Percentiles rank a stretch among this genome's conserved stretches.
Evolutionary conservation across 2,329 filamentous ascomycete species (phyloP).

Genomic region (Penicillium sumatraense): DNA sequence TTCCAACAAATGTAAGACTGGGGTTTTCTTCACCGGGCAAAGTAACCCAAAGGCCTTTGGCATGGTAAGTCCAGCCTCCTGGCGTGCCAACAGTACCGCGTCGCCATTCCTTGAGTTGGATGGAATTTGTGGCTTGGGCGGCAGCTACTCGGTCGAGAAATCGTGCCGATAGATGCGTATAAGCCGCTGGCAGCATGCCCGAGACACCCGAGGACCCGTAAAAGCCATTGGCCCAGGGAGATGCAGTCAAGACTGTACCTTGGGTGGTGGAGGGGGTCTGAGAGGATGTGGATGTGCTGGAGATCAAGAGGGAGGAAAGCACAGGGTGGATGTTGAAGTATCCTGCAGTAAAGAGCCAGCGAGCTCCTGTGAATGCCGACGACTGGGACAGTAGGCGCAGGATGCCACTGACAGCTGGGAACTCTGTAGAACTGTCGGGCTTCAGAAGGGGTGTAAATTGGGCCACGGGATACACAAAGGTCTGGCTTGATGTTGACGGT

Average conservation of each 20-base stretch:
- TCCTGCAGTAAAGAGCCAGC: conserved; percentile 95
- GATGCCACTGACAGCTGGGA: conserved; percentile 77
- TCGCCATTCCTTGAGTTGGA: conserved; percentile 86
- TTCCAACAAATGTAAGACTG: conserved; percentile 82
- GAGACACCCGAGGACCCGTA: conserved; percentile 86
- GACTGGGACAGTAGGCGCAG: conserved; percentile 69
- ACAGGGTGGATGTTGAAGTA: conserved; percentile 97
- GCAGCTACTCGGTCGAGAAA: conserved; percentile 71
- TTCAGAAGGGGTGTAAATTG: conserved; percentile 85
- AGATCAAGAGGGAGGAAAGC: conserved; percentile 78
- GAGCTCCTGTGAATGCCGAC: conserved; percentile 65
- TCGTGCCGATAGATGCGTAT: conserved; percentile 81
- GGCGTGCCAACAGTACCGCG: conserved; percentile 78
- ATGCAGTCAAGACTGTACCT: conserved; percentile 88
- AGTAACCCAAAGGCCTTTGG: conserved; percentile 92
- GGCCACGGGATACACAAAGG: conserved; percentile 81
- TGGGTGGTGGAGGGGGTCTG: conserved; percentile 43
- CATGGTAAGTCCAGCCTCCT: conserved; percentile 95
- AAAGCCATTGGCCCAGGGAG: conserved; percentile 93
- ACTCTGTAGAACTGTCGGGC: conserved; percentile 83
- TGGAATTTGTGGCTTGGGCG: conserved; percentile 60
- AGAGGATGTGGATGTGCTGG: conserved; percentile 58
- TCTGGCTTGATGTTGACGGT: conserved; percentile 57
- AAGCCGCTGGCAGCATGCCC: conserved; percentile 87
- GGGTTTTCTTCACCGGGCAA: conserved; percentile 64